Conservation (phyloP, 306 rosid genomes). For the Astragalus membranaceus region DNA sequence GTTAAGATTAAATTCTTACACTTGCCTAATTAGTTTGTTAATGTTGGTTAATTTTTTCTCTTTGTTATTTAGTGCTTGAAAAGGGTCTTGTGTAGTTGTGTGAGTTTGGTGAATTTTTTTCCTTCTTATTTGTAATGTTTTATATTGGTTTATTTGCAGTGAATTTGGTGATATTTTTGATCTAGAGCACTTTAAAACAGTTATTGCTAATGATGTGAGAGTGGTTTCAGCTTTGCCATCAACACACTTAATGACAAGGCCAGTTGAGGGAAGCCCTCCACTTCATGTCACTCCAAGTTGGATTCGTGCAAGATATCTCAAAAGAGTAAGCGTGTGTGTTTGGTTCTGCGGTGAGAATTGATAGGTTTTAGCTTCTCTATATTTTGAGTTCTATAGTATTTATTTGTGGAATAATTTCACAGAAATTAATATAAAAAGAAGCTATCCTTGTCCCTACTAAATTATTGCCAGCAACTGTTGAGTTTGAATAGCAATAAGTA, state of each 20-base stretch:
- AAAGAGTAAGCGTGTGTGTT: conserved; percentile 46
- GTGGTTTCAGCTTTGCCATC: conserved; percentile 90
- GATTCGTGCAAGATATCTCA: conserved; percentile 79
- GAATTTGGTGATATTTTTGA: conserved; percentile 95
- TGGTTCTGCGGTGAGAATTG: background rate
- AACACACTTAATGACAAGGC: conserved; percentile 72
- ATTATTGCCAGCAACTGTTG: background rate
- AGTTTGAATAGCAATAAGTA: background rate
- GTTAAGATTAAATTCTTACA: background rate
- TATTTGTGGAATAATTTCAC: background rate
- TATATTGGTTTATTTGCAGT: no score
- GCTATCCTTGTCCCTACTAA: background rate
- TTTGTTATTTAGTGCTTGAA: background rate
- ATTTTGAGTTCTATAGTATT: background rate
- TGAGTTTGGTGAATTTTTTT: background rate
- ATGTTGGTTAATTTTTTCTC: background rate
- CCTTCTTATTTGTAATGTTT: conserved; percentile 26
- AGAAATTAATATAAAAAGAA: background rate
- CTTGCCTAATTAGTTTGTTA: background rate
- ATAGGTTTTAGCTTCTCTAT: background rate
- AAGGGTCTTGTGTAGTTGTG: no score
- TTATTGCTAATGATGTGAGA: conserved; percentile 65
- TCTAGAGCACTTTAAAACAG: conserved; percentile 83
- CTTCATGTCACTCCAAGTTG: conserved; percentile 73
- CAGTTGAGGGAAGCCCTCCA: conserved; percentile 78